A percentile compares a stretch with the other conserved stretches of the same genome.
phyloP scores from a whole-genome alignment of 768 basidiomycete species.

The Lactarius trivialis region DNA sequence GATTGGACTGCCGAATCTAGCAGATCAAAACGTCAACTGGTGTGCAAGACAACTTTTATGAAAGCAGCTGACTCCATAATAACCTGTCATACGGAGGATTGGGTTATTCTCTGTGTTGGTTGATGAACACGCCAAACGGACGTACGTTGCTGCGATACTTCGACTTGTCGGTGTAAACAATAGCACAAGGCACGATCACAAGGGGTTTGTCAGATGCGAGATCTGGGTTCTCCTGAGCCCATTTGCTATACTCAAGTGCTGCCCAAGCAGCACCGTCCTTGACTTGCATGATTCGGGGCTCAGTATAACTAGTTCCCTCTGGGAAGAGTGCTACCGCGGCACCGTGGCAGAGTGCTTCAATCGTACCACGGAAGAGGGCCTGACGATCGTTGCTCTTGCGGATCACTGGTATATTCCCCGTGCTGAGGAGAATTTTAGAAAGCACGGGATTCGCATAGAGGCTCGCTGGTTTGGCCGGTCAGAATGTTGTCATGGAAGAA shows the following conservation, averaged over 20 bases:
- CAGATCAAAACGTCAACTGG: conserved; percentile 6
- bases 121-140: conserved; percentile 13
- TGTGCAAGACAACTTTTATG: not conserved
- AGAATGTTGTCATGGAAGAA: conserved; percentile 16
- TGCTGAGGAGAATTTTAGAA: conserved; percentile 68
- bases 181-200: conserved; percentile 72
- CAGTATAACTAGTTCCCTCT: conserved; percentile 90
- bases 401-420: conserved; percentile 98
- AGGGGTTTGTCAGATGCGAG: conserved; percentile 38
- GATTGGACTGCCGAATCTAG: conserved; percentile 81
- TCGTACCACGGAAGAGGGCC: conserved; percentile 80
- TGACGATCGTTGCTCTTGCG: conserved; percentile 90
- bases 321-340: conserved; percentile 90
- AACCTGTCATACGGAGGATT: conserved; percentile 37
- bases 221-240: conserved; percentile 54
- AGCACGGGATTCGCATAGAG: conserved; percentile 77
- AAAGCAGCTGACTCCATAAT: conserved; percentile 58
- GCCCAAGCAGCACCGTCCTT: conserved; percentile 96
- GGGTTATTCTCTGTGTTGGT: not conserved
- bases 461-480: conserved; percentile 36
- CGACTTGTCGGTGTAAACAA: conserved; percentile 93
- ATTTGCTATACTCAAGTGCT: conserved; percentile 85
- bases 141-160: conserved; percentile 89
- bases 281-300: conserved; percentile 86
- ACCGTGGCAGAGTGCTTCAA: conserved; percentile 75